Conservation (phyloP, 306 rosid genomes). For the Bauhinia variegata region DNA sequence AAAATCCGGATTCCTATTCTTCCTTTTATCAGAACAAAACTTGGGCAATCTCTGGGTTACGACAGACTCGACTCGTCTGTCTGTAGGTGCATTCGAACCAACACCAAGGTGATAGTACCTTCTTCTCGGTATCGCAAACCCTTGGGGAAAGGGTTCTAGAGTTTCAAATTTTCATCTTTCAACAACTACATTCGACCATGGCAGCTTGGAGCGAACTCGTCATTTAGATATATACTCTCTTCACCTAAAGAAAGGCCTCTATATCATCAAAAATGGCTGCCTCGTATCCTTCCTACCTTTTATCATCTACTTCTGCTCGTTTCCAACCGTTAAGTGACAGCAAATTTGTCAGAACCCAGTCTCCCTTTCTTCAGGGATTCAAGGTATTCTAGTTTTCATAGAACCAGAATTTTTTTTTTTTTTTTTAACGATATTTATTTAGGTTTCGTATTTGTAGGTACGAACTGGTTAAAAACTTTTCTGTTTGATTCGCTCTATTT, state of each 20-base stretch:
- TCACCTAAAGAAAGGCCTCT: background rate
- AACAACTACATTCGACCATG: conserved; percentile 20
- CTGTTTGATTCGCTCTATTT: too few species aligned
- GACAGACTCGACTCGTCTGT: too few species aligned
- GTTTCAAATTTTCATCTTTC: conserved; percentile 38
- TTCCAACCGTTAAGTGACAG: conserved; percentile 44
- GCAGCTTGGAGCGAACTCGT: conserved; percentile 22
- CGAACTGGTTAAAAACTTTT: background rate
- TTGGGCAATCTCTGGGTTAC: too few species aligned
- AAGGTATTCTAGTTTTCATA: conserved; percentile 43
- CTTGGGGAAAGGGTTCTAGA: conserved; percentile 31
- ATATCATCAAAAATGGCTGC: conserved; percentile 48
- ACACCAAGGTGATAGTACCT: too few species aligned
- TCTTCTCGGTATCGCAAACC: background rate
- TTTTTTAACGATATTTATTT: background rate
- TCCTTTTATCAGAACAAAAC: too few species aligned
- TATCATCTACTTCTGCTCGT: conserved; percentile 51
- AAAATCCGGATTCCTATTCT: too few species aligned
- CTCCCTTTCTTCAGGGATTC: conserved; percentile 39
- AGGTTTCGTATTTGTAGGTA: background rate
- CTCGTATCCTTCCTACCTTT: conserved; percentile 48
- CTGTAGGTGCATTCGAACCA: too few species aligned
- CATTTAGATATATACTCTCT: background rate
- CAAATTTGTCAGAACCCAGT: conserved; percentile 30
- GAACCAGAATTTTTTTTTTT: background rate